Evolutionary conservation across 345 rosid genomes (phyloP), one percentile per base, ranked within the genome.

Genomic region (Populus simonii): DNA sequence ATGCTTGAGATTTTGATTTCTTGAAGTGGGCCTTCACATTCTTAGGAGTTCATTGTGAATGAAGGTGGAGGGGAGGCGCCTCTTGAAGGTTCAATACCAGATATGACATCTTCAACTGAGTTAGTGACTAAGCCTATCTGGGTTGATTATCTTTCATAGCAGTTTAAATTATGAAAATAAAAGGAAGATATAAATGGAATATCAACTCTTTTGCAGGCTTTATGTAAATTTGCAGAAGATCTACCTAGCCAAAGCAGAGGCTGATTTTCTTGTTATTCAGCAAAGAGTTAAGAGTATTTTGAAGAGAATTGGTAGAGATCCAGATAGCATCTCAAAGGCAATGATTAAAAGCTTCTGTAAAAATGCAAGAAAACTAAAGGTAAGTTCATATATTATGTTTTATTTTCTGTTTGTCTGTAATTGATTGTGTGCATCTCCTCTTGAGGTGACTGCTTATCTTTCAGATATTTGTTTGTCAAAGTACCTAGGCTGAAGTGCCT

Each of bases 31-130:
- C 78, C 41, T 85, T 79, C 31, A 39, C 29, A 69, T 70, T 75
- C 71, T 13, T 83, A 96, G 99, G 99, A 96, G 79, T 96, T 96
- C 86, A 87, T 96, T 83, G 80, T 74, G 68, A 88, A 88, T 85
- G 99, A 96, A 91, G 98, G 99, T 49, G 83, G 82, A 74, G 97
- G 96, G 53, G 99, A 93, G 84, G 92, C 86, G 77, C 99, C 99
- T 23, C 97, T 96, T 70, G 98, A 93, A 87, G 99, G 99, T 53
- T 91, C 95, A n/a, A 92, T 95, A 70, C 99, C 98, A 25, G 99
- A 95, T 87, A 95, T 95, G 97, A 93, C 99, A 43, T 95, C 99
- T 80, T 93, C 99, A 80, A 95, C 99, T 35, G 99, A 95, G 99
- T 95, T 68, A 86, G 96, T 89, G 57, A 61, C 68, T n/a, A 9